phyloP scores from a whole-genome alignment of 768 basidiomycete species.

The Auricularia auricula-judae region DNA sequence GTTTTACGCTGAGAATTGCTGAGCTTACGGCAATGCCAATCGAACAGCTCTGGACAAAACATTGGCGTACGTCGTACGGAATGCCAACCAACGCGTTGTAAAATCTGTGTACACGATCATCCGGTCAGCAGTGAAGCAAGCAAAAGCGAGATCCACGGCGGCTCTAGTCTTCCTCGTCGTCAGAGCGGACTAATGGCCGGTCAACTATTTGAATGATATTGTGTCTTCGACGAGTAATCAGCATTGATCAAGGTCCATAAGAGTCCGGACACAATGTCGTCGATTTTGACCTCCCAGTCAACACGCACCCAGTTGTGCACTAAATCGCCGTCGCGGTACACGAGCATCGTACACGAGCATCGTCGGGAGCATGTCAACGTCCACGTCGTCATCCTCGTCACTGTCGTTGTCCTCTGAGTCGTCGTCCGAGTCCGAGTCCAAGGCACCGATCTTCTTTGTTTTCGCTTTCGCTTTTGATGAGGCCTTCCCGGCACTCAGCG shows the following conservation, averaged over 20 bases:
- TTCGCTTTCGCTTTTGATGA: slow-evolving; percentile 12
- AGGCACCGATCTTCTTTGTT: slow-evolving; percentile 30
- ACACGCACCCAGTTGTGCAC: slow-evolving; percentile 81
- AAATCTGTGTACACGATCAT: no score
- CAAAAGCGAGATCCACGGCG: no score
- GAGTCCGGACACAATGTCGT: slow-evolving; percentile 40
- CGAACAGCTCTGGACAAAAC: no score
- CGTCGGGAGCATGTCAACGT: slow-evolving; percentile 71
- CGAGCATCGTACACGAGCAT: slow-evolving; percentile 68
- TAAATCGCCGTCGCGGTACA: slow-evolving; percentile 68
- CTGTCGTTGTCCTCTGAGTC: slow-evolving; percentile 18
- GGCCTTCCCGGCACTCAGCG: slow-evolving; percentile 13
- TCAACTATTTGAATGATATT: no score
- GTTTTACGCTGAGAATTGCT: no score
- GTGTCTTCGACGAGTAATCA: no score
- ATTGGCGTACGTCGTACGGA: no score
- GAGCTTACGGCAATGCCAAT: no score
- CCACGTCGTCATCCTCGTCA: slow-evolving; percentile 45
- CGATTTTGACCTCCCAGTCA: slow-evolving; percentile 41
- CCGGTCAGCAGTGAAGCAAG: no score
- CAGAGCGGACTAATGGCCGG: no score
- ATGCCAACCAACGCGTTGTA: no score
- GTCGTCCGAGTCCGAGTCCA: slow-evolving; percentile 22
- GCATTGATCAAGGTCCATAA: not conserved
- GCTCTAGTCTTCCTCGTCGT: no score